Percentiles rank a stretch among this genome's conserved stretches.
phyloP scores from a whole-genome alignment of 2,329 filamentous ascomycete species.

The Drechmeria coniospora region DNA sequence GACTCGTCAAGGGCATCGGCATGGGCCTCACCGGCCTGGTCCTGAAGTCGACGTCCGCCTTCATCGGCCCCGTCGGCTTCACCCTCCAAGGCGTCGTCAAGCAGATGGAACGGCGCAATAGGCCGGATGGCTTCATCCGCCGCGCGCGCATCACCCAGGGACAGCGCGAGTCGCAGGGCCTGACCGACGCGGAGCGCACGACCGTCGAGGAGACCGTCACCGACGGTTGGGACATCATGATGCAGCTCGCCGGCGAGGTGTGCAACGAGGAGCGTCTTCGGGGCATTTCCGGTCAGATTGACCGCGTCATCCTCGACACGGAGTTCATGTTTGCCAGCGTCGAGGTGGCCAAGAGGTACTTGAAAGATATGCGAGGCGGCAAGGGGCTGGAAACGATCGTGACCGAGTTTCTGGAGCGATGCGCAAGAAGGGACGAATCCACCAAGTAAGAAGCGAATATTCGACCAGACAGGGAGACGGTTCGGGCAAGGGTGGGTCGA shows the following conservation, averaged over 20 bases:
- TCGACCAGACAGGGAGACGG: too few relatives aligned
- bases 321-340: constrained; percentile 31
- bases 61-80: constrained; percentile 46
- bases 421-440: too few relatives aligned
- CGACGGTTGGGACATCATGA: constrained; percentile 17
- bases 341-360: constrained; percentile 21
- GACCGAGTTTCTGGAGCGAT: too few relatives aligned
- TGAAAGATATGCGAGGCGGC: constrained; percentile 1
- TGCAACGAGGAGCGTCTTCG: constrained; percentile 17
- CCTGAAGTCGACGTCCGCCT: constrained; percentile 47
- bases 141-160: constrained; percentile 44
- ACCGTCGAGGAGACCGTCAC: constrained; percentile 11
- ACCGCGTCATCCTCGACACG: constrained; percentile 13
- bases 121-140: constrained; percentile 37
- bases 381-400: too few relatives aligned
- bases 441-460: too few relatives aligned
- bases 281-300: constrained; percentile 21
- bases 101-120: constrained; percentile 36
- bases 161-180: constrained; percentile 24
- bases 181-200: constrained; percentile 19
- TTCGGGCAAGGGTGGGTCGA: too few relatives aligned
- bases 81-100: constrained; percentile 49
- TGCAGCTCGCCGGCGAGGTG: constrained; percentile 15
- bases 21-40: constrained; percentile 50
- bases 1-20: constrained; percentile 38